phyloP scores from a whole-genome alignment of 1,284 basidiomycete species.

The Ganoderma leucocontextum region DNA sequence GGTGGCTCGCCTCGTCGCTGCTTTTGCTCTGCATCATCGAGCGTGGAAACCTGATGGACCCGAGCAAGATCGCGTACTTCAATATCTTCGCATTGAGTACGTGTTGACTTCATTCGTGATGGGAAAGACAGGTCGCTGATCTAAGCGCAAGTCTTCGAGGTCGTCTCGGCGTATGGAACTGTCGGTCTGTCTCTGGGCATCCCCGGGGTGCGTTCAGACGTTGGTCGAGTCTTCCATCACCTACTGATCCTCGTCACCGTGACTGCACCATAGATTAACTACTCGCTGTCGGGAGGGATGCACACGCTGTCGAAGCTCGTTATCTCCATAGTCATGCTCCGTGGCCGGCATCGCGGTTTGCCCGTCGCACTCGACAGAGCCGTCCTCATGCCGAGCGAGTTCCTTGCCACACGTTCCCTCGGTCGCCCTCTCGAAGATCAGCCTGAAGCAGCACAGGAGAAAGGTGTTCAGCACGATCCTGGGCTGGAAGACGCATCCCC shows the following conservation, averaged over 20 bases:
- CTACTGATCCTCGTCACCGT: background rate
- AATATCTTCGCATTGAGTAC: constrained; percentile 61
- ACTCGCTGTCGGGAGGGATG: constrained; percentile 72
- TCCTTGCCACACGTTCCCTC: constrained; percentile 18
- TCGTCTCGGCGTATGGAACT: constrained; percentile 73
- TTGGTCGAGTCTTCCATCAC: background rate
- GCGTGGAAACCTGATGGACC: constrained; percentile 58
- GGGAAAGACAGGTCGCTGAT: background rate
- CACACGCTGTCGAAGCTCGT: constrained; percentile 77
- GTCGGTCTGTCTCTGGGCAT: constrained; percentile 80
- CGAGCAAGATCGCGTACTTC: constrained; percentile 62
- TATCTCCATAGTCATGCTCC: constrained; percentile 78
- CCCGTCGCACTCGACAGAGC: constrained; percentile 79
- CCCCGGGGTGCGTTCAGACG: constrained; percentile 51
- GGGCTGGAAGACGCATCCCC: too few relatives aligned
- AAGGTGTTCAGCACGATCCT: background rate
- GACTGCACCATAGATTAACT: constrained; percentile 53
- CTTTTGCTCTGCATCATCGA: constrained; percentile 91
- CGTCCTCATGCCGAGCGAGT: constrained; percentile 54
- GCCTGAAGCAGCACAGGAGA: background rate
- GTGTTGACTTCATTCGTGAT: background rate
- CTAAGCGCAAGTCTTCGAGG: constrained; percentile 59
- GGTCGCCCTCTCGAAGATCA: background rate
- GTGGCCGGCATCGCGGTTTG: constrained; percentile 50
- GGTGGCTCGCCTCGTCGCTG: constrained; percentile 85